A percentile compares a stretch with the other conserved stretches of the same genome.
phyloP scores from a whole-genome alignment of 331 rosid genomes.

The Cydonia oblonga region DNA sequence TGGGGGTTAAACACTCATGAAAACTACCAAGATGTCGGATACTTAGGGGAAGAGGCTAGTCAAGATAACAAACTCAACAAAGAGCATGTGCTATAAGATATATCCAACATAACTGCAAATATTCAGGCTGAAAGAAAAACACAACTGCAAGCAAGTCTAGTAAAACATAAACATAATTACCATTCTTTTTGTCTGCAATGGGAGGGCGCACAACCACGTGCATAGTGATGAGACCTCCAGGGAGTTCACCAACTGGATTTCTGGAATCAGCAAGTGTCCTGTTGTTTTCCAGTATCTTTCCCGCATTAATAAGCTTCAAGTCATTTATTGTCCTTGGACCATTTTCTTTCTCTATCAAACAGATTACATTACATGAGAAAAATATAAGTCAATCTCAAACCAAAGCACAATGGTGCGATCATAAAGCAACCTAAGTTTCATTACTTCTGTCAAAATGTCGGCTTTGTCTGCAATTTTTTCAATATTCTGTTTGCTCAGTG shows the following conservation, averaged over 20 bases:
- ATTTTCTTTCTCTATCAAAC: constrained; percentile 24
- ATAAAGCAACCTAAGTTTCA: background rate
- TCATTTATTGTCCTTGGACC: constrained; percentile 29
- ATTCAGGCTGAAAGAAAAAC: background rate
- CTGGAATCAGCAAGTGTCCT: constrained; percentile 33
- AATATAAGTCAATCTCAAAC: background rate
- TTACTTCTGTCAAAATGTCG: background rate
- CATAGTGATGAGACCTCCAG: constrained; percentile 36
- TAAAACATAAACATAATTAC: constrained; percentile 12
- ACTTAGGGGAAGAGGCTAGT: background rate
- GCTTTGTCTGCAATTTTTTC: background rate
- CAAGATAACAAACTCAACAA: background rate
- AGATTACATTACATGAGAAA: background rate
- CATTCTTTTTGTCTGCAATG: constrained; percentile 22
- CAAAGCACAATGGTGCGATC: background rate
- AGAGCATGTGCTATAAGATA: background rate
- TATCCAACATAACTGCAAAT: background rate
- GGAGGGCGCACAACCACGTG: constrained; percentile 42
- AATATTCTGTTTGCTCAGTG: background rate
- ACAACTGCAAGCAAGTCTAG: background rate
- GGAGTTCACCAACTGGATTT: constrained; percentile 29
- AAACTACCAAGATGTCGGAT: background rate
- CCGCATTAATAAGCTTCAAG: constrained; percentile 41
- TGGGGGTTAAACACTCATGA: background rate
- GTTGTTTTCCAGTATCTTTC: constrained; percentile 37